Evolutionary conservation across 2,329 filamentous ascomycete species (phyloP), one percentile per base, ranked within the genome.

Genomic region (Rhexocercosporidium sp.): DNA sequence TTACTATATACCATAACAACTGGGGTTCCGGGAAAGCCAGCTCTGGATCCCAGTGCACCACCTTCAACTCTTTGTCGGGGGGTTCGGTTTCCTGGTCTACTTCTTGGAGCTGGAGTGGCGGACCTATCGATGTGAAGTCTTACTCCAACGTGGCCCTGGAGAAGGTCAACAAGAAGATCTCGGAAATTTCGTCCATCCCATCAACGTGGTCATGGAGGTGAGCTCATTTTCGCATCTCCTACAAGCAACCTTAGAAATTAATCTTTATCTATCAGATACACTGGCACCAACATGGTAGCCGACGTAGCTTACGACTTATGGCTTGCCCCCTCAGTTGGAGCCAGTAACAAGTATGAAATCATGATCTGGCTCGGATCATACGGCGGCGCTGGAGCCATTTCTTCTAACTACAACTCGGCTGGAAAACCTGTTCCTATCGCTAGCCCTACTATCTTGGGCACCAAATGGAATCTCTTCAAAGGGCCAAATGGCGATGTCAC

Each of bases 271-370:
- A 12, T 5, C 44, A 66, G 65, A 27, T 88, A 88, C 78, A 80
- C 80, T 29, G 84, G 82, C 44, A 79, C 76, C 62, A 73, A 80
- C 65, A 76, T 88, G 57, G 78, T 85, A 29, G 84, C 86, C 61
- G 83, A 90, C 73, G 87, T 90, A 18, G 81, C 86, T 9, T 90
- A 88, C 73, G 86, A 89, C 74, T 77, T 90, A 62, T 90, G 90
- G 79, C 87, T 87, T 22, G 79, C 80, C 7, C 75, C 78, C 29
- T 86, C 86, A n/a, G 80, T 81, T 25, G 65, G 64, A 5, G 77
- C 77, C 34, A 82, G 81, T 54, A 75, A 82, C 27, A 80, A 85
- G 0, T 89, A 87, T 74, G 88, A 90, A 77, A 80, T 90, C 72
- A 90, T 90, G 88, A 82, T 90, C 70, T 90, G 88, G 88, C 78